Percentiles rank a stretch among this genome's conserved stretches.
Conservation (phyloP, 768 basidiomycete genomes). For the Leucogyrophana mollusca region DNA sequence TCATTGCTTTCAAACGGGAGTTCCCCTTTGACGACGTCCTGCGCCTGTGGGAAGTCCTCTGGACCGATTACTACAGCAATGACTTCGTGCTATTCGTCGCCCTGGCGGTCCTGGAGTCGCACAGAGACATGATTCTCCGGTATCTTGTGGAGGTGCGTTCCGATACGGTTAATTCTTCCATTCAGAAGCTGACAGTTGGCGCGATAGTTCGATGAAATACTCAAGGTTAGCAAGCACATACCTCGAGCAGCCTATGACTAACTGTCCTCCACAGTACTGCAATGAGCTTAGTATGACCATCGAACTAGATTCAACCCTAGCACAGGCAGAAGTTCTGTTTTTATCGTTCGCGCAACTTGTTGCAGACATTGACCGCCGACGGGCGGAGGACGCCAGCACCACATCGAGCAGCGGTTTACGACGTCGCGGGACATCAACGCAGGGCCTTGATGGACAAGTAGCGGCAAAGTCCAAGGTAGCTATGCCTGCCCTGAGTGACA, state of each 20-base stretch:
- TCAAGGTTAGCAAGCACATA: conserved; percentile 49
- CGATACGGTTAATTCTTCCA: not conserved
- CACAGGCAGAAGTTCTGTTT: conserved; percentile 96
- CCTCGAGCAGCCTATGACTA: not conserved
- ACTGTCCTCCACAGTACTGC: conserved; percentile 58
- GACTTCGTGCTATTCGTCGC: conserved; percentile 93
- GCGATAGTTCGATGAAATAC: conserved; percentile 73
- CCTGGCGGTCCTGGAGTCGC: conserved; percentile 90
- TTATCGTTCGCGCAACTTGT: conserved; percentile 87
- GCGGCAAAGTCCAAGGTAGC: conserved; percentile 27
- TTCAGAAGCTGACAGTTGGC: conserved; percentile 2
- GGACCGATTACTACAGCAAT: conserved; percentile 89
- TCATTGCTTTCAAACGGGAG: conserved; percentile 95
- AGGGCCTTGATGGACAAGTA: conserved; percentile 2
- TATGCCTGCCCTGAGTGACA: conserved; percentile 55
- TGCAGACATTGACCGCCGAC: conserved; percentile 83
- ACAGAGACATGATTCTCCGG: conserved; percentile 91
- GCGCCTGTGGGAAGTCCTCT: conserved; percentile 89
- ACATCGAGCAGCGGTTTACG: conserved; percentile 26
- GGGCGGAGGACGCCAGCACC: conserved; percentile 48
- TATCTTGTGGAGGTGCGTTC: conserved; percentile 86
- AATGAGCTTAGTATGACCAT: conserved; percentile 96
- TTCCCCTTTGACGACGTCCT: conserved; percentile 91
- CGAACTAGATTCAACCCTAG: conserved; percentile 91
- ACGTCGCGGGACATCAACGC: conserved; percentile 22